Percentiles rank a stretch among this genome's conserved stretches.
Conservation (phyloP, 257 asterid species). For the Solanum lycopersicoides region DNA sequence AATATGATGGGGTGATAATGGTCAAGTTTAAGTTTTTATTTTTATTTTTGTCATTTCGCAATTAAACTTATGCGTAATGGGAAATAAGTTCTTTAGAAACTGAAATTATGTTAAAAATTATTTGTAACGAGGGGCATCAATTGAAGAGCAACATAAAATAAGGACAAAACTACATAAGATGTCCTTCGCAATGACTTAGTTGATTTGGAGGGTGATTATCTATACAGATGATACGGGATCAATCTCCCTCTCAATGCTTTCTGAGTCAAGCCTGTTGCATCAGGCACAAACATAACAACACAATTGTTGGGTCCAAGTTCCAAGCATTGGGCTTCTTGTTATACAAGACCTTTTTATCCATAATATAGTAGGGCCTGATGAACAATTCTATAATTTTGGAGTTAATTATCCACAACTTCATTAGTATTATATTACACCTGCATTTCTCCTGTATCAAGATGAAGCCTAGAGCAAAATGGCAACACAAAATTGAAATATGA, state of each 20-base stretch:
- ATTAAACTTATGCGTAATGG: too few relatives aligned
- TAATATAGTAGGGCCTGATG: not conserved
- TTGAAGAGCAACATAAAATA: not conserved
- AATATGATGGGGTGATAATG: not conserved
- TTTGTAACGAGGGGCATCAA: too few relatives aligned
- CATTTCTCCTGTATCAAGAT: not conserved
- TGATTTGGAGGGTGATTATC: not conserved
- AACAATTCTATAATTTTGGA: not conserved
- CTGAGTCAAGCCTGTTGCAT: not conserved
- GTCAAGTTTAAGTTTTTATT: too few relatives aligned
- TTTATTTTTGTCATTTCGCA: too few relatives aligned
- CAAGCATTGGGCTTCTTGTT: not conserved
- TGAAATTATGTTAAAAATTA: too few relatives aligned
- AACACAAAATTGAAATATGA: not conserved
- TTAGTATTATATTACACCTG: not conserved
- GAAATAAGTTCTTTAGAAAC: not conserved
- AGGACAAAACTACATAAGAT: not conserved
- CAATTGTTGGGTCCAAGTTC: not conserved
- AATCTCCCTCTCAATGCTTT: not conserved
- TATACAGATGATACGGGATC: too few relatives aligned
- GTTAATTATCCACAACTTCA: not conserved
- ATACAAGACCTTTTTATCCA: not conserved
- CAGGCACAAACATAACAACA: not conserved
- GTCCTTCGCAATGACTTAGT: rapidly evolving
- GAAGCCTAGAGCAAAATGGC: not conserved